These are phyloP conservation scores for Kuraishia capsulata DNA, from an alignment of 805 yeast genomes.

Conservation along the genomic window DNA sequence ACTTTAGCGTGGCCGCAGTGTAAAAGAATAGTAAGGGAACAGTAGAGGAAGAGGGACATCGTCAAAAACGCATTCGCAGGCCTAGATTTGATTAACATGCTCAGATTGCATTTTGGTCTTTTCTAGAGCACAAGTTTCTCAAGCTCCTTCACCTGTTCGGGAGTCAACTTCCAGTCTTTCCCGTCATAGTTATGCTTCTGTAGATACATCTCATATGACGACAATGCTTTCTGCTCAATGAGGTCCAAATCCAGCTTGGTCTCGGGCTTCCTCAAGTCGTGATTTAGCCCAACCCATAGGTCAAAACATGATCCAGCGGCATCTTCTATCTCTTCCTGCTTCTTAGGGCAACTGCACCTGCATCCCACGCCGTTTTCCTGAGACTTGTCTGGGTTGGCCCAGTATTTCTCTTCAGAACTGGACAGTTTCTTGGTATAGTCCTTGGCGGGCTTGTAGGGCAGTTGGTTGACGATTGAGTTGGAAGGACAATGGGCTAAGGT, in stretches of 20 bases:
- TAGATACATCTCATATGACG: constrained; percentile 14
- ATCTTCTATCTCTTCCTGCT: constrained; percentile 48
- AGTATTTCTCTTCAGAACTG: constrained; percentile 24
- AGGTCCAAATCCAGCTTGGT: constrained; percentile 17
- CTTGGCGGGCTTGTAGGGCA: constrained; percentile 27
- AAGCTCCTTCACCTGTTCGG: constrained; percentile 9
- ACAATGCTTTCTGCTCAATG: constrained; percentile 15
- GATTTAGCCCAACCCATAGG: constrained; percentile 32
- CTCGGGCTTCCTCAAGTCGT: constrained; percentile 13
- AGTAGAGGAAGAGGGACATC: no score
- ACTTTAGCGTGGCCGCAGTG: no score
- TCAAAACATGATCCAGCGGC: constrained; percentile 40
- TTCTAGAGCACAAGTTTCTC: background rate
- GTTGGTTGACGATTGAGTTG: constrained; percentile 47
- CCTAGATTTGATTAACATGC: no score
- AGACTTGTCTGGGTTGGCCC: constrained; percentile 19
- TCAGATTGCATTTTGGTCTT: no score
- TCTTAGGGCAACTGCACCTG: constrained; percentile 68
- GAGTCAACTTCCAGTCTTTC: constrained; percentile 15
- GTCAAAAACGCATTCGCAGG: no score
- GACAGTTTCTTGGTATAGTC: constrained; percentile 21
- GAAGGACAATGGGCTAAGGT: constrained; percentile 78
- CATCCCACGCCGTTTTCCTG: constrained; percentile 60
- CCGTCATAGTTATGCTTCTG: constrained; percentile 12
- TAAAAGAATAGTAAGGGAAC: no score